phyloP scores from a whole-genome alignment of 306 rosid species.

The Carpinus viminea region DNA sequence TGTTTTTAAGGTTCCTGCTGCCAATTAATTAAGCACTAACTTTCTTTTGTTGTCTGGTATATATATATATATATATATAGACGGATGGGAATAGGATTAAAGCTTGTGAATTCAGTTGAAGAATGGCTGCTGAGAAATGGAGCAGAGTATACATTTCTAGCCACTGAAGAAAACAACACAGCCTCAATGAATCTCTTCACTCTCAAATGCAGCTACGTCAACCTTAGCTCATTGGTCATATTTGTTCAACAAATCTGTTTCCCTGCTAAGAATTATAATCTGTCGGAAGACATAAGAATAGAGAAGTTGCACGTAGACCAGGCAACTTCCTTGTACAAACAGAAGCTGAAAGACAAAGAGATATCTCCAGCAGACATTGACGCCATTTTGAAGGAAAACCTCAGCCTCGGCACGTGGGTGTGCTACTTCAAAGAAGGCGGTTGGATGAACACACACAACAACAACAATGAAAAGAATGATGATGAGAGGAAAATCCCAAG shows the following conservation, averaged over 20 bases:
- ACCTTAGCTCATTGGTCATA: slow-evolving; percentile 58
- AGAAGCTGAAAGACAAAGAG: slow-evolving; percentile 46
- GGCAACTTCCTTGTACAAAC: slow-evolving; percentile 56
- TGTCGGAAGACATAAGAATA: slow-evolving; percentile 45
- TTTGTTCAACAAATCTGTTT: slow-evolving; percentile 48
- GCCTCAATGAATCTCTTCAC: slow-evolving; percentile 67
- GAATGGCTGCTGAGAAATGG: slow-evolving; percentile 76
- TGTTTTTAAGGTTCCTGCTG: too few species aligned
- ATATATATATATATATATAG: slow-evolving; percentile 6
- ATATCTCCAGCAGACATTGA: slow-evolving; percentile 62
- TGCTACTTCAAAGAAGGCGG: slow-evolving; percentile 56
- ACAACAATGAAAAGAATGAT: slow-evolving; percentile 21
- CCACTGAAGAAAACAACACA: slow-evolving; percentile 57
- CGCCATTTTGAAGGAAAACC: slow-evolving; percentile 60
- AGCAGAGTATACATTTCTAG: slow-evolving; percentile 58
- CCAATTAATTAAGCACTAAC: background rate
- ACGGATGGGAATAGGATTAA: slow-evolving; percentile 56
- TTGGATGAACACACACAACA: slow-evolving; percentile 34
- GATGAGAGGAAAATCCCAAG: slow-evolving; percentile 35
- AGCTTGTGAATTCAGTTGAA: slow-evolving; percentile 63
- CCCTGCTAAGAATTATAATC: slow-evolving; percentile 27
- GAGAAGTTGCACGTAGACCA: slow-evolving; percentile 51
- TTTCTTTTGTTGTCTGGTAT: background rate
- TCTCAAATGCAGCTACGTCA: slow-evolving; percentile 56
- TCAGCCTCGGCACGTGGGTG: slow-evolving; percentile 74